Evolutionary conservation across 2,329 filamentous ascomycete species (phyloP).

Genomic region (Cladophialophora psammophila): DNA sequence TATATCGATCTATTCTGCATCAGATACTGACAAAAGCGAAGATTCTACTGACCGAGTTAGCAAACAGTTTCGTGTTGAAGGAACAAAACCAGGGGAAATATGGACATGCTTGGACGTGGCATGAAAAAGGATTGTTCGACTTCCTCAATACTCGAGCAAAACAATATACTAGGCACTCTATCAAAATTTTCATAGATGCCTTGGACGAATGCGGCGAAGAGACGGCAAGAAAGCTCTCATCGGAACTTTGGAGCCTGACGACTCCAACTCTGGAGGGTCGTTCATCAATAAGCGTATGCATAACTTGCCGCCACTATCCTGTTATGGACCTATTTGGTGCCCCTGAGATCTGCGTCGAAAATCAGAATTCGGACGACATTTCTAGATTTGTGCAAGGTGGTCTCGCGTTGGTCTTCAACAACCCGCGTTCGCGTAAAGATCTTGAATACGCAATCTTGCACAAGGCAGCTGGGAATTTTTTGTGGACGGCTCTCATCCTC

Average conservation of each 20-base stretch:
- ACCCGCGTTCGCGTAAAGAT: neutral
- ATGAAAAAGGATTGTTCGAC: conserved; percentile 11
- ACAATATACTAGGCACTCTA: neutral
- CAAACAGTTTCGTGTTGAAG: conserved; percentile 3
- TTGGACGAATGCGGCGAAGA: conserved; percentile 15
- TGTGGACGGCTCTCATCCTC: conserved; percentile 14
- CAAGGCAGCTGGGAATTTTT: conserved; percentile 1
- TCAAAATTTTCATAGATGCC: conserved; percentile 14
- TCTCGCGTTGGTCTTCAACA: conserved; percentile 1
- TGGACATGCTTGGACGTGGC: conserved; percentile 9
- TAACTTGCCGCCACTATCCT: conserved; percentile 13
- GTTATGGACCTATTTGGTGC: conserved; percentile 11
- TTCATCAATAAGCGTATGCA: conserved; percentile 7
- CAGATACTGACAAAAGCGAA: neutral
- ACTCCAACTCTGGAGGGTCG: neutral
- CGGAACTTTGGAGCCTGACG: conserved; percentile 11
- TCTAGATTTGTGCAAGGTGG: conserved; percentile 8
- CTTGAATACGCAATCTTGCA: neutral
- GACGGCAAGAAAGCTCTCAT: conserved; percentile 8
- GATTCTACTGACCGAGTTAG: neutral
- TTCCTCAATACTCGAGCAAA: conserved; percentile 9
- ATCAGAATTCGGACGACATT: conserved; percentile 11
- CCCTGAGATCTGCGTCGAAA: conserved; percentile 10
- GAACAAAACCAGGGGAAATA: conserved; percentile 4
- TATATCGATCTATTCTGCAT: conserved; percentile 10